Evolutionary conservation across 2,329 filamentous ascomycete species (phyloP), one percentile per base, ranked within the genome.

Genomic region (Alternaria triticimaculans): DNA sequence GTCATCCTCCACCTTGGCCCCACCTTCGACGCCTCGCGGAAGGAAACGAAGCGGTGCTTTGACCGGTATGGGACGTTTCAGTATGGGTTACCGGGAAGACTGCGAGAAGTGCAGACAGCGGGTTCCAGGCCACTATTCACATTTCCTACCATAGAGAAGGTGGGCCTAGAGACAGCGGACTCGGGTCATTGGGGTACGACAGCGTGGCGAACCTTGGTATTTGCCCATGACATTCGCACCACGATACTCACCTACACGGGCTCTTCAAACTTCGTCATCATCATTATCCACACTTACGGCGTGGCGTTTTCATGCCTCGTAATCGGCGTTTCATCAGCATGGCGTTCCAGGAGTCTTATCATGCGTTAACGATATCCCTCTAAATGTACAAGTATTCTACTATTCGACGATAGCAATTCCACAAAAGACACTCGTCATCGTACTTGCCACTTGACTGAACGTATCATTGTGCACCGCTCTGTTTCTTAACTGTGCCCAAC

Each of bases 91-190:
- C 65, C 74, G 83, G 26, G 80, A 83, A 11, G 83, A 85, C 64
- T 85, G 84, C 67, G 82, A 84, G 50, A 85, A 84, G 71, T 85
- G 84, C 67, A 75, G 78, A 58, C 73, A 78, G 64, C 73, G 79
- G 58, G 81, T 85, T n/a, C 83, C 83, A 2, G 84, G 84, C 1
- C 83, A 85, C 62, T 84, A 84, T 75, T 83, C 82, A 60, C 83
- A 85, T 67, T 84, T 84, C 62, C 63, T 83, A 18, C 69, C 77
- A 8, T 67, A 44, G 59, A 7, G 41, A 33, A 21, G 37, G 28
- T 18, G 30, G 37, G n/a, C 37, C n/a, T 41, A 41, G n/a, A 41
- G 37, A 41, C 37, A 23, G 37, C 21, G 45, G 21, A 25, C 49
- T 21, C 30, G 30, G 20, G 20, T 23, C 37, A 53, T 12, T 9